Percentiles rank a stretch among this genome's conserved stretches.
Conservation (phyloP, 441 rosid species). For the Populus trichocarpa region DNA sequence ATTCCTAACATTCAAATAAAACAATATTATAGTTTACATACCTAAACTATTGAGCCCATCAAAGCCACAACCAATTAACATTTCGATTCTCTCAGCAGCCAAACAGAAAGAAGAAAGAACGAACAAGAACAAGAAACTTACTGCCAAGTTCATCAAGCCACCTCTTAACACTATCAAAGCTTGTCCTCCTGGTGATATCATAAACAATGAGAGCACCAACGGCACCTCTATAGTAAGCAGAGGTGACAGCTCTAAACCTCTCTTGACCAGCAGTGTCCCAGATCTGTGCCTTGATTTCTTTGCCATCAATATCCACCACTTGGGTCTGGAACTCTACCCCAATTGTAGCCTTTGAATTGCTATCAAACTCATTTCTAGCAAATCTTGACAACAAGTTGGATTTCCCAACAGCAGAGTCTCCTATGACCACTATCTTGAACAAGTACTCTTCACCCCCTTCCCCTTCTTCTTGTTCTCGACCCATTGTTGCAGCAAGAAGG, state of each 20-base stretch:
- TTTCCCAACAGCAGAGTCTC: constrained; percentile 61
- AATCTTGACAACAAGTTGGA: constrained; percentile 52
- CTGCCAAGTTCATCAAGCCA: constrained; percentile 60
- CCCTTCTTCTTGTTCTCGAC: constrained; percentile 25
- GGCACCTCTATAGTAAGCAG: constrained; percentile 86
- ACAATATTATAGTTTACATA: background rate
- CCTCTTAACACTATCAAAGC: constrained; percentile 50
- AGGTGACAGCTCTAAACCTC: constrained; percentile 71
- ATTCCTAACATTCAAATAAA: background rate
- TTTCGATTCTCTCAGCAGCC: background rate
- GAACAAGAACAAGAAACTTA: constrained; percentile 17
- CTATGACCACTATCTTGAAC: constrained; percentile 58
- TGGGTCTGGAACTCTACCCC: constrained; percentile 19
- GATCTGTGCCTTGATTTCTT: constrained; percentile 57
- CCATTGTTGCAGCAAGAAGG: constrained; percentile 22
- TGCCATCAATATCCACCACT: constrained; percentile 48
- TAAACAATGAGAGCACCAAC: constrained; percentile 62
- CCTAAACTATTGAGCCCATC: background rate
- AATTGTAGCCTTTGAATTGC: constrained; percentile 54
- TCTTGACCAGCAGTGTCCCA: constrained; percentile 72
- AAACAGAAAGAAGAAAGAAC: no score
- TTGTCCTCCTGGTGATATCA: constrained; percentile 46
- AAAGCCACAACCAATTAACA: background rate
- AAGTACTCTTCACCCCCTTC: constrained; percentile 40
- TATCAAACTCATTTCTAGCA: constrained; percentile 56